Evolutionary conservation across 768 basidiomycete species (phyloP).

Genomic region (Phlebiopsis gigantea): DNA sequence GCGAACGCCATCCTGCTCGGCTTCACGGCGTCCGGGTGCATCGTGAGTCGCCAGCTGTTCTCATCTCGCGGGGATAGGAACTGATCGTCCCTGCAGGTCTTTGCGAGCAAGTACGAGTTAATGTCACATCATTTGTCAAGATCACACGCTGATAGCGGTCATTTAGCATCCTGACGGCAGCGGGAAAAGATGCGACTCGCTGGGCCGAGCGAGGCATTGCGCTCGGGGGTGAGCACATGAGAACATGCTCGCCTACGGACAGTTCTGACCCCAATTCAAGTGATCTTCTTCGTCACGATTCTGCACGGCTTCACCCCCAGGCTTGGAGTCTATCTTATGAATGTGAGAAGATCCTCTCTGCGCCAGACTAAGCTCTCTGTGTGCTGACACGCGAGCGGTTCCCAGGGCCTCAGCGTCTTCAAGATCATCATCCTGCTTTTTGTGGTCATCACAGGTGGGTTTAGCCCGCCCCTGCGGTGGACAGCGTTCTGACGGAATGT

Average conservation of each 20-base stretch:
- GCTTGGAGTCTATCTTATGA: constrained; percentile 48
- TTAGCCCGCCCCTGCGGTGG: neutral
- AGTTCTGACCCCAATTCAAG: constrained; percentile 23
- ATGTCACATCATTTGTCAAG: neutral
- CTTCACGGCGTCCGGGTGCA: constrained; percentile 31
- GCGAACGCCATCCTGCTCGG: constrained; percentile 29
- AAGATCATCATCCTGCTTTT: constrained; percentile 51
- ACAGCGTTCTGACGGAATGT: neutral
- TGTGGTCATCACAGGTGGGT: constrained; percentile 43
- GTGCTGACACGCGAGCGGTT: neutral
- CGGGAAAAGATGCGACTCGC: constrained; percentile 21
- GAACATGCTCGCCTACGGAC: neutral
- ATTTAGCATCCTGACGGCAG: constrained; percentile 40
- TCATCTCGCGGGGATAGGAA: neutral
- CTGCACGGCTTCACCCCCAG: constrained; percentile 49
- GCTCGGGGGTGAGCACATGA: constrained; percentile 37
- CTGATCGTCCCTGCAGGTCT: constrained; percentile 20
- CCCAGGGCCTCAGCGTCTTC: constrained; percentile 44
- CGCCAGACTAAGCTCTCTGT: too few relatives aligned
- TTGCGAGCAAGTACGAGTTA: constrained; percentile 23
- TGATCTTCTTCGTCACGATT: constrained; percentile 44
- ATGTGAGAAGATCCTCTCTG: constrained; percentile 30
- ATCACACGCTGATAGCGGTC: neutral
- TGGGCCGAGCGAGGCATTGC: constrained; percentile 59
- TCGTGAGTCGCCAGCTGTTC: constrained; percentile 14